Evolutionary conservation across 129 eudicot species (phyloP).

Genomic region (Tagetes patula): DNA sequence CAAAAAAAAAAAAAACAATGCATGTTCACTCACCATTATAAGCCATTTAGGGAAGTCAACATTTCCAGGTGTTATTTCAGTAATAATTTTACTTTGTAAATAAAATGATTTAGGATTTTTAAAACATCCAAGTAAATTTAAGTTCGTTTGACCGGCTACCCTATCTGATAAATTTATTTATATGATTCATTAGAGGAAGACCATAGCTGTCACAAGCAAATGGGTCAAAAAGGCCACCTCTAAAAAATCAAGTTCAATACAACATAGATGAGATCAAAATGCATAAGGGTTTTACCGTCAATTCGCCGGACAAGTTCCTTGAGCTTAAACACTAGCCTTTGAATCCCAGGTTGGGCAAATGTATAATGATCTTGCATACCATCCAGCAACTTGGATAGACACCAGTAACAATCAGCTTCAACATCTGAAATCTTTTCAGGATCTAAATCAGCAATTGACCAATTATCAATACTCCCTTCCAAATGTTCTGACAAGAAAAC

Average conservation of each 20-base stretch:
- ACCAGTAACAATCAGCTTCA: conserved; percentile 97
- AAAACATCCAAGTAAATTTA: neutral
- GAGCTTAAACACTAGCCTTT: conserved; percentile 91
- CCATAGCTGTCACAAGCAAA: neutral
- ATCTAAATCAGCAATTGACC: conserved; percentile 65
- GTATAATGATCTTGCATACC: conserved; percentile 99
- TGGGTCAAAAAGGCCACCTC: neutral
- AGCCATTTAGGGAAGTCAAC: too few relatives aligned
- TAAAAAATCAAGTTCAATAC: neutral
- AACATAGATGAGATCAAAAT: neutral
- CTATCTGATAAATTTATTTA: neutral
- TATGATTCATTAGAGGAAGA: neutral
- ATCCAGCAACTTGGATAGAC: conserved; percentile 89
- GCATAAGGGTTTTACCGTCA: conserved; percentile 55
- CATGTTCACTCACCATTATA: too few relatives aligned
- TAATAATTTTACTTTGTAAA: neutral
- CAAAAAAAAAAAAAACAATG: too few relatives aligned
- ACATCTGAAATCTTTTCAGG: conserved; percentile 56
- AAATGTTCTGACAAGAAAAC: conserved; percentile 89
- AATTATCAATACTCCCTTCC: conserved; percentile 68
- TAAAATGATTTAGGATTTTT: neutral
- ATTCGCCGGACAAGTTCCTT: conserved; percentile 93
- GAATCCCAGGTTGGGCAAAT: conserved; percentile 98
- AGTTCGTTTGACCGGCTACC: neutral
- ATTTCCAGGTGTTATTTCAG: neutral